Evolutionary conservation across 1,284 basidiomycete genomes (phyloP).

Genomic region (Takashimella koratensis): DNA sequence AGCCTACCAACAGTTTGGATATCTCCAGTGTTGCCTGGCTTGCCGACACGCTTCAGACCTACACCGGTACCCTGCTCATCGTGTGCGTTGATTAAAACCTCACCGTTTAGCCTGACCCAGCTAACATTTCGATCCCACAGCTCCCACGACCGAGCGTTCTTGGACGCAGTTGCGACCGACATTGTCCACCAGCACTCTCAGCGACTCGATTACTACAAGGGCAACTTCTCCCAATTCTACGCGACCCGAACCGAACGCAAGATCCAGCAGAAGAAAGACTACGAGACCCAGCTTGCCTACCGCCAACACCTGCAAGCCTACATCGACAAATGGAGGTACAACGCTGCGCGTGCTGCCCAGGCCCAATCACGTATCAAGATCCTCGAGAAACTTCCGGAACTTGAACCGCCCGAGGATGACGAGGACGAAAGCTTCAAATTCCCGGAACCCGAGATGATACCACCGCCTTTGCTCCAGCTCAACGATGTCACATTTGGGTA

Average conservation of each 20-base stretch:
- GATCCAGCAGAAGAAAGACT: constrained; percentile 85
- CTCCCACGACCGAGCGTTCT: constrained; percentile 97
- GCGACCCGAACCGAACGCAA: constrained; percentile 95
- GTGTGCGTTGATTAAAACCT: constrained; percentile 58
- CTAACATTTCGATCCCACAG: constrained; percentile 46
- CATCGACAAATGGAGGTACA: constrained; percentile 95
- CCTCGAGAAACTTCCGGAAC: constrained; percentile 91
- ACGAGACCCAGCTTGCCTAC: constrained; percentile 92
- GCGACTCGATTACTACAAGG: constrained; percentile 80
- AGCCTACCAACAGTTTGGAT: constrained; percentile 92
- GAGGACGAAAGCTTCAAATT: constrained; percentile 91
- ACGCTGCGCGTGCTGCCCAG: constrained; percentile 86
- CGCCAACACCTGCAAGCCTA: constrained; percentile 90
- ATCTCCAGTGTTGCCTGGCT: constrained; percentile 57
- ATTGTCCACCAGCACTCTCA: constrained; percentile 96
- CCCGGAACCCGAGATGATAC: constrained; percentile 92
- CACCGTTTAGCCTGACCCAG: background rate
- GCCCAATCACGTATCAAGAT: constrained; percentile 98
- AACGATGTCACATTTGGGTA: constrained; percentile 92
- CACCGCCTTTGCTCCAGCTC: constrained; percentile 92
- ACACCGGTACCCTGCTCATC: constrained; percentile 89
- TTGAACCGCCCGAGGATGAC: constrained; percentile 80
- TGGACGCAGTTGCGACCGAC: constrained; percentile 93
- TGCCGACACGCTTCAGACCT: constrained; percentile 94
- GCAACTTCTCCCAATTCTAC: constrained; percentile 98